Evolutionary conservation across 306 rosid species (phyloP), one percentile per base, ranked within the genome.

Genomic region (Fragaria vesca): DNA sequence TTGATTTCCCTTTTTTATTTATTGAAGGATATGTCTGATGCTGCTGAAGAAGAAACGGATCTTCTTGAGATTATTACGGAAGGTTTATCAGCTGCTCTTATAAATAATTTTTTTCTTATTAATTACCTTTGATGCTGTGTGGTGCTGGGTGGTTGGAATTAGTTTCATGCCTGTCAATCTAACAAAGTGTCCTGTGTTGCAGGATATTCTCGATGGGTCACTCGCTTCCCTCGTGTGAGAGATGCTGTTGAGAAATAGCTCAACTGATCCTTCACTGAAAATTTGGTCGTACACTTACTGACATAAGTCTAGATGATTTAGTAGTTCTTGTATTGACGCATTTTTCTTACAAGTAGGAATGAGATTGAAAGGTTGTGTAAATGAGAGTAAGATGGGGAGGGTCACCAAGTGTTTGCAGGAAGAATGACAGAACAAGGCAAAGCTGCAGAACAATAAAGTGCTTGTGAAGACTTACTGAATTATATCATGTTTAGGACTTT

Each of bases 201-300:
- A 94, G 96, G 97, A 71, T 92, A 88, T 83, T 82, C 89, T 66
- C 82, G 89, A 20, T 92, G 98, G 98, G 87, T 83, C 71, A 72
- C 73, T 71, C 83, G 88, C 62, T 94, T 88, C 66, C 97, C 97
- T 38, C 88, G 61, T 51, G 86, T 94, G 75, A 86, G 81, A 83
- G 88, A 82, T 30, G 84, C 86, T 0, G 72, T 89, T 63, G 83
- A 81, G 83, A 81, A 76, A 68, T 55, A 17, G 12, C 21, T 58
- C 32, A 52, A 42, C 21, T 10, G n/a, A 55, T 57, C 45, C 62
- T 1, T 68, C 76, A 75, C 55, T 32, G 15, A 61, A 50, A n/a
- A 52, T 12, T 42, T 21, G 57, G 57, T 9, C 38, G 13, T 48
- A 15, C 4, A 1, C 69, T 26, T 74, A 10, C 66, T 61, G 12